Evolutionary conservation across 2,329 filamentous ascomycete genomes (phyloP), one percentile per base, ranked within the genome.

Genomic region (Chrysosporium keratinophilum): DNA sequence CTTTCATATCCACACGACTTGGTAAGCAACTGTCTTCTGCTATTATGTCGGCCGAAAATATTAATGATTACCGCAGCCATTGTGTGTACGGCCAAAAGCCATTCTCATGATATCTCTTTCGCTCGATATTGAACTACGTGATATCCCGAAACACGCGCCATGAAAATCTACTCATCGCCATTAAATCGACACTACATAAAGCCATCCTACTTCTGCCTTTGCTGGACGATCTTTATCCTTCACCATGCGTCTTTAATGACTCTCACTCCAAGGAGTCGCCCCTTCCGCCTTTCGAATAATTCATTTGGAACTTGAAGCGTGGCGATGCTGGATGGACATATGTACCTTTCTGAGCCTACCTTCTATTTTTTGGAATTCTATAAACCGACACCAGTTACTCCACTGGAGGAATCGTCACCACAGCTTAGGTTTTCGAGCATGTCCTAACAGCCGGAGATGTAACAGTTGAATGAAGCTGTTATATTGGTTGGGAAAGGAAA

Each of bases 71-170:
- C 19, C 17, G 33, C 17, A 56, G 55, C 10, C 55, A 56, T 33
- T 54, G 44, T 7, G 47, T 56, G 15, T 56, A 56, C 51, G 55
- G 55, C 41, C 55, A 56, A 46, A 56, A 56, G 45, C 50, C 54
- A 34, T 50, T 54, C n/a, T 45, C 45, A 11, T 54, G 52, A 54
- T n/a, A 1, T 15, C n/a, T 6, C 31, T n/a, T 15, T 5, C n/a
- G 34, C 3, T 41, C 15, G 2, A 7, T 34, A 14, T 33, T 9
- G 5, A 10, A 48, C 15, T 5, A 6, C 1, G 20, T n/a, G 31
- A 23, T 40, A 15, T 12, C 19, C 14, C 19, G 19, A 40, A 37
- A 11, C 33, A 4, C 9, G 17, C 45, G 9, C 17, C 33, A n/a
- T 17, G 10, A 14, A 28, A 33, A 40, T 12, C 10, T 14, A n/a